These are phyloP conservation scores for Boletus fagicola DNA, from an alignment of 768 basidiomycete species.

Conservation along the genomic window DNA sequence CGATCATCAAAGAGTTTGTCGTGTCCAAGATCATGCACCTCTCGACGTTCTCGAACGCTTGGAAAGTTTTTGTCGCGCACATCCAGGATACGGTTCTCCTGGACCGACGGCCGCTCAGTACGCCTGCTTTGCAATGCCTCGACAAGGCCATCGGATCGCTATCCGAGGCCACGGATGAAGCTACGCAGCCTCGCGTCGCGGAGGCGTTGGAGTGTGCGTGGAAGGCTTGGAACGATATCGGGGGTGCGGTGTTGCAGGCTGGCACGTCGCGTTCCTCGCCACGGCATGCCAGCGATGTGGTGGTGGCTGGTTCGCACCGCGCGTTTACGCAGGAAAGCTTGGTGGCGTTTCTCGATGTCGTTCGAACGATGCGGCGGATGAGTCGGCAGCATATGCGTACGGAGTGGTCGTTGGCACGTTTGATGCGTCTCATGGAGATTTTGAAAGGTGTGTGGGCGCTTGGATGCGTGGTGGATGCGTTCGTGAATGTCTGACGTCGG, in stretches of 20 bases:
- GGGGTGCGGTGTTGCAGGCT: constrained; percentile 45
- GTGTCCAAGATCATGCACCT: constrained; percentile 70
- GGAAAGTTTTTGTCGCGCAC: constrained; percentile 71
- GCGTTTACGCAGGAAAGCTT: constrained; percentile 70
- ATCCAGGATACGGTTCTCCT: constrained; percentile 68
- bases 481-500: not conserved
- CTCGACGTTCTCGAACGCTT: constrained; percentile 65
- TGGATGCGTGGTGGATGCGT: not conserved
- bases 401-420: constrained; percentile 66
- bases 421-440: constrained; percentile 71
- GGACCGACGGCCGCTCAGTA: constrained; percentile 68
- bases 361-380: constrained; percentile 56
- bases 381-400: constrained; percentile 43
- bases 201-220: constrained; percentile 65
- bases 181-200: constrained; percentile 38
- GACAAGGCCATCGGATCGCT: constrained; percentile 74
- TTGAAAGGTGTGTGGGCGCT: constrained; percentile 55
- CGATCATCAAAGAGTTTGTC: constrained; percentile 81
- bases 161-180: constrained; percentile 31
- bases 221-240: constrained; percentile 66
- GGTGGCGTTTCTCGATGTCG: constrained; percentile 73
- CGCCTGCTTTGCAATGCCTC: constrained; percentile 81
- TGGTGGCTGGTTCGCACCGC: constrained; percentile 3
- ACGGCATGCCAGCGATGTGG: constrained; percentile 1
- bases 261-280: constrained; percentile 14